These are phyloP conservation scores for Thalia dealbata DNA, from an alignment of 176 grass and related monocot genomes.

Conservation along the genomic window DNA sequence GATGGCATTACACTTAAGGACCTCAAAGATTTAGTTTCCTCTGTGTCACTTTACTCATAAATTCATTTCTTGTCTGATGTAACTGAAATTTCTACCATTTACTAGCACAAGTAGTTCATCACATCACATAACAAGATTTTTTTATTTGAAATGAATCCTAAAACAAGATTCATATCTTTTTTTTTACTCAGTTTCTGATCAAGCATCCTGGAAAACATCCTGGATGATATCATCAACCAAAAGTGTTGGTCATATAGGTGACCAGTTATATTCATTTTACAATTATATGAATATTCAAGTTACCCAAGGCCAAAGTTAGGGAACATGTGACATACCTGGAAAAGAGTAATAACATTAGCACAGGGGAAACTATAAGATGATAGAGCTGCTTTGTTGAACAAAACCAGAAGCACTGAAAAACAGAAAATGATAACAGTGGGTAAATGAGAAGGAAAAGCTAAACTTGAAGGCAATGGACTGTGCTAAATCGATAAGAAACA, in stretches of 20 bases:
- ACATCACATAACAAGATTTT: background rate
- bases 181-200: background rate
- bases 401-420: conserved; percentile 80
- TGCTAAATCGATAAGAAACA: background rate
- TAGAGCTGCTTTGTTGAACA: conserved; percentile 97
- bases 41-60: background rate
- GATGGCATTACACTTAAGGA: background rate
- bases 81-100: background rate
- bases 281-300: background rate
- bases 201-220: background rate
- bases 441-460: conserved; percentile 11
- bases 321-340: conserved; percentile 50
- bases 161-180: too few species aligned
- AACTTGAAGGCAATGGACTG: background rate
- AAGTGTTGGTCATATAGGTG: background rate
- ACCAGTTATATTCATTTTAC: background rate
- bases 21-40: background rate
- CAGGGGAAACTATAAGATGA: conserved; percentile 93
- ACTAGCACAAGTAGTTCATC: background rate
- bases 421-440: conserved; percentile 21
- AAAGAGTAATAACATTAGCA: conserved; percentile 88
- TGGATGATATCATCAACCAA: background rate
- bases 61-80: background rate
- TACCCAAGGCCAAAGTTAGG: background rate
- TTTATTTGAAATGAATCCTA: too few species aligned